phyloP scores from a whole-genome alignment of 208 protist genomes.

The Crithidia bombi region DNA sequence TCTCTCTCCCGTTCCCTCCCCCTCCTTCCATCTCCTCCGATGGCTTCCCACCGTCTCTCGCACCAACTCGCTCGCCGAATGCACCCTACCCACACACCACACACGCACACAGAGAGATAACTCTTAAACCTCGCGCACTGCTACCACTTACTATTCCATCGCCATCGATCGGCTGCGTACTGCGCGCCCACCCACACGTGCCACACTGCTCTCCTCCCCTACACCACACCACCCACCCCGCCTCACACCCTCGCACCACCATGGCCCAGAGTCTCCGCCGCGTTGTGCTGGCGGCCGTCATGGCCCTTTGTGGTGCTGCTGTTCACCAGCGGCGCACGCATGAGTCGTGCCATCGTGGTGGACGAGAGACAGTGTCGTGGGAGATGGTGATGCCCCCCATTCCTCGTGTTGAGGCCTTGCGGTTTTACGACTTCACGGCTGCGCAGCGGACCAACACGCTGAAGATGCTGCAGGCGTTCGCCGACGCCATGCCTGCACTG shows the following conservation, averaged over 20 bases:
- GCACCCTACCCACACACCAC: too few species aligned
- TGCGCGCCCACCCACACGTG: background rate
- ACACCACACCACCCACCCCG: background rate
- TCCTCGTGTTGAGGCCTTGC: background rate
- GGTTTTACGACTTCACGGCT: background rate
- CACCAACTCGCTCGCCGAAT: too few species aligned
- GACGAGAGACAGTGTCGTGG: background rate
- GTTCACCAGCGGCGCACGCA: background rate
- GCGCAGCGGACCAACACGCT: conserved; percentile 12
- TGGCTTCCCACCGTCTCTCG: background rate
- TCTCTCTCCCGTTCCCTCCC: background rate
- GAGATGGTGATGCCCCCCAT: conserved; percentile 4
- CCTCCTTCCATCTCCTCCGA: background rate
- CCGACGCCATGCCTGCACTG: background rate
- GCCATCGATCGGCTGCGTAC: too few species aligned
- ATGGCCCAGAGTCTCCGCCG: conserved; percentile 3
- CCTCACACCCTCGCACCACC: background rate
- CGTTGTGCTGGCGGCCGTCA: conserved; percentile 9
- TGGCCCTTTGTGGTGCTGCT: background rate
- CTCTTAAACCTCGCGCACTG: too few species aligned
- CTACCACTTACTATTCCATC: too few species aligned
- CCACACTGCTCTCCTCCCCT: background rate
- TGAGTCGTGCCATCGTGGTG: background rate
- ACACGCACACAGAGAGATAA: too few species aligned
- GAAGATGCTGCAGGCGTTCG: conserved; percentile 14